phyloP scores from a whole-genome alignment of 176 grass and related monocot genomes.

The Themeda triandra region DNA sequence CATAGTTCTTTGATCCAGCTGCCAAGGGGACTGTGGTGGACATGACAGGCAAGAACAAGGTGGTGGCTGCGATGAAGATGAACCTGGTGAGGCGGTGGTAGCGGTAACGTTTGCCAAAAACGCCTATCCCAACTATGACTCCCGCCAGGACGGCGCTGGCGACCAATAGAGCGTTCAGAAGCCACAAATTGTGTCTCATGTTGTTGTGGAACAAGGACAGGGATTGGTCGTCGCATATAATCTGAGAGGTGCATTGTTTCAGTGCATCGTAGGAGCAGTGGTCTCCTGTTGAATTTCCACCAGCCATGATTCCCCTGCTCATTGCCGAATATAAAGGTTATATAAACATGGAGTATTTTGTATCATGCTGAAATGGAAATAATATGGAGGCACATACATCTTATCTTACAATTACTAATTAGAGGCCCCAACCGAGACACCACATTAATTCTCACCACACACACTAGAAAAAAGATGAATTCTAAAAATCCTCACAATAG shows the following conservation, averaged over 20 bases:
- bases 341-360: not conserved
- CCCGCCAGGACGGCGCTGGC: not conserved
- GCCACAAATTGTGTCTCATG: not conserved
- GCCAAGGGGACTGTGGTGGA: not conserved
- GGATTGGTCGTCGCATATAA: not conserved
- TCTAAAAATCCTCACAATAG: too few species aligned
- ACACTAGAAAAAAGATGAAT: too few species aligned
- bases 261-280: not conserved
- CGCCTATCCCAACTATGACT: not conserved
- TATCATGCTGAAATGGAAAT: not conserved
- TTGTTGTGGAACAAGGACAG: not conserved
- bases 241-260: not conserved
- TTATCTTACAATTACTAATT: too few species aligned
- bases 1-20: not conserved
- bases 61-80: not conserved
- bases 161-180: not conserved
- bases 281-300: not conserved
- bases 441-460: too few species aligned
- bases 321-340: not conserved
- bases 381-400: not conserved
- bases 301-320: not conserved
- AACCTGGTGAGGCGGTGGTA: not conserved
- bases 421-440: too few species aligned
- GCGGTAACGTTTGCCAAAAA: not conserved
- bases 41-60: conserved; percentile 14